These are phyloP conservation scores for Cryptococcus jaspeensis DNA, from an alignment of 1,284 basidiomycete species.

Conservation along the genomic window DNA sequence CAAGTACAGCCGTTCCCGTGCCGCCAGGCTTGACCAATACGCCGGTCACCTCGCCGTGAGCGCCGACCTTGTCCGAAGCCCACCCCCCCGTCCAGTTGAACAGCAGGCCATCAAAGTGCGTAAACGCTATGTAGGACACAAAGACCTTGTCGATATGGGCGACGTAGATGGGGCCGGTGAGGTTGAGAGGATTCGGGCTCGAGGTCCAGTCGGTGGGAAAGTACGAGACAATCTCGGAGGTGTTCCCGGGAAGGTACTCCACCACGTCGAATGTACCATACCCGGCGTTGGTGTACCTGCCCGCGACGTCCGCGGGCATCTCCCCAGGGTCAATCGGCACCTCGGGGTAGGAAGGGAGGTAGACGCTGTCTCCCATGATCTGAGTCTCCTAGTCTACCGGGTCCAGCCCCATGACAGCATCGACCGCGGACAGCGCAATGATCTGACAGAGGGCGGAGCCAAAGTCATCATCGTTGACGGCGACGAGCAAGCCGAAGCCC, in stretches of 20 bases:
- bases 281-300: conserved; percentile 19
- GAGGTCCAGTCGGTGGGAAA: too few relatives aligned
- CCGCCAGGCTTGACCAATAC: background rate
- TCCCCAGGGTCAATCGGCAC: background rate
- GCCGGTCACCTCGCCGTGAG: background rate
- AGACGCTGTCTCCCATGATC: background rate
- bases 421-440: conserved; percentile 20
- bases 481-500: conserved; percentile 23
- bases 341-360: background rate
- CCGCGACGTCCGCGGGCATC: conserved; percentile 3
- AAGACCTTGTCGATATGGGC: conserved; percentile 15
- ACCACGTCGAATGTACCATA: too few relatives aligned
- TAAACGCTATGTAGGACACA: conserved; percentile 16
- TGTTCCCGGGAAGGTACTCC: too few relatives aligned
- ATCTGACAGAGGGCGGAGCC: conserved; percentile 16
- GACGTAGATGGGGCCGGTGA: conserved; percentile 15
- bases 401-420: conserved; percentile 21
- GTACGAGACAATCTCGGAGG: too few relatives aligned
- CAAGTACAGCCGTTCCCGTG: conserved; percentile 14
- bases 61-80: conserved; percentile 2
- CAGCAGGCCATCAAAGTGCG: conserved; percentile 18
- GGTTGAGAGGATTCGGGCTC: conserved; percentile 9
- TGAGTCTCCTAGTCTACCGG: conserved; percentile 26
- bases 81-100: conserved; percentile 18
- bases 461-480: conserved; percentile 29